A percentile compares a stretch with the other conserved stretches of the same genome.
phyloP scores from a whole-genome alignment of 2,329 filamentous ascomycete genomes.

The Paraphaeosphaeria minitans region DNA sequence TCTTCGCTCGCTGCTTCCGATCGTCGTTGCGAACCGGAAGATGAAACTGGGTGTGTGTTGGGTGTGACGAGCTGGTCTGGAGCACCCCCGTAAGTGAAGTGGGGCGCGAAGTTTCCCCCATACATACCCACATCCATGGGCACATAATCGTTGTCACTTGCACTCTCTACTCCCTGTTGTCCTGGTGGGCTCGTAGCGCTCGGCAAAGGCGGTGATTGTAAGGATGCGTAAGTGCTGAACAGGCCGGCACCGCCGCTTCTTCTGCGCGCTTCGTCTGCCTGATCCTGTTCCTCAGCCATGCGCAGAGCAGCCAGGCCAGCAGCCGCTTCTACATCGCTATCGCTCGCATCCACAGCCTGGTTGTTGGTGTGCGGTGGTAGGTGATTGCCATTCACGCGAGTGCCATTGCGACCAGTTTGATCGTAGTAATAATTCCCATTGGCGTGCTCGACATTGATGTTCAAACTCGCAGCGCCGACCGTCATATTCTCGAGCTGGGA shows the following conservation, averaged over 20 bases:
- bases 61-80: constrained; percentile 48
- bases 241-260: constrained; percentile 62
- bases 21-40: constrained; percentile 53
- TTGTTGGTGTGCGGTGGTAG: constrained; percentile 47
- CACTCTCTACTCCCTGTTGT: constrained; percentile 28
- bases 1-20: constrained; percentile 51
- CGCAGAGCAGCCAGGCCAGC: constrained; percentile 84
- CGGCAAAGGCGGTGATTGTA: constrained; percentile 51
- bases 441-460: constrained; percentile 44
- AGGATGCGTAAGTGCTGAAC: constrained; percentile 55
- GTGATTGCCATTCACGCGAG: constrained; percentile 55
- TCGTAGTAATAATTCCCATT: constrained; percentile 40
- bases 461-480: constrained; percentile 37
- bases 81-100: constrained; percentile 65
- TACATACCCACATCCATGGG: constrained; percentile 75
- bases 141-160: constrained; percentile 72
- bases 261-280: constrained; percentile 61
- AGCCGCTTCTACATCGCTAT: constrained; percentile 86
- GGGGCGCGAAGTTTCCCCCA: constrained; percentile 71
- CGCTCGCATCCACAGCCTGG: constrained; percentile 49
- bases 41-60: constrained; percentile 48
- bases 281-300: constrained; percentile 79
- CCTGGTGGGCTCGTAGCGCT: constrained; percentile 12
- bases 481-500: constrained; percentile 61
- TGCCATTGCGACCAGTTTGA: constrained; percentile 34